These are phyloP conservation scores for Peniophora sp. DNA, from an alignment of 1,284 basidiomycete species.

Conservation along the genomic window DNA sequence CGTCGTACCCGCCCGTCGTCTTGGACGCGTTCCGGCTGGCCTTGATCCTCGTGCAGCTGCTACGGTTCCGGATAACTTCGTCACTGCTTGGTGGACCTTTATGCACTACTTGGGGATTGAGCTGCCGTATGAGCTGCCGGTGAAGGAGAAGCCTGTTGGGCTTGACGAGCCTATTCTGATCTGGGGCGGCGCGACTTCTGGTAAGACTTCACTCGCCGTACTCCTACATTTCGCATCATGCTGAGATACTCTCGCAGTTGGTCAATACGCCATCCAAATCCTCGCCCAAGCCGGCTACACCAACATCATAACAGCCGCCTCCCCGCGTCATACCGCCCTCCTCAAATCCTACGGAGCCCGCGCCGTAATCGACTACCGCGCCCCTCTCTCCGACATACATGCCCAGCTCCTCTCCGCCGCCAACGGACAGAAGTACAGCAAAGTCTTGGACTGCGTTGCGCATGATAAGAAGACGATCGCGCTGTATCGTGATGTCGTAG, in stretches of 20 bases:
- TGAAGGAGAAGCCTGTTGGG: conserved; percentile 22
- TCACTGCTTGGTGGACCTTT: conserved; percentile 38
- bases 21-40: conserved; percentile 38
- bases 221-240: too few relatives aligned
- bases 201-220: neutral
- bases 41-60: conserved; percentile 33
- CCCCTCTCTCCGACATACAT: conserved; percentile 21
- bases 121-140: conserved; percentile 29
- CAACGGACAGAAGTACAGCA: conserved; percentile 26
- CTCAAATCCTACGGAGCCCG: conserved; percentile 41
- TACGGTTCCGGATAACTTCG: conserved; percentile 44
- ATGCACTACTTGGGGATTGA: conserved; percentile 29
- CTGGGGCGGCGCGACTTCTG: conserved; percentile 43
- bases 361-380: conserved; percentile 43
- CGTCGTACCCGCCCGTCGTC: conserved; percentile 21
- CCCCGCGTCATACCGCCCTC: conserved; percentile 35
- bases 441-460: conserved; percentile 37
- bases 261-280: conserved; percentile 49
- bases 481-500: conserved; percentile 24
- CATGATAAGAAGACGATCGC: conserved; percentile 28
- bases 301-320: conserved; percentile 44
- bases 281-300: conserved; percentile 44
- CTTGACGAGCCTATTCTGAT: conserved; percentile 36
- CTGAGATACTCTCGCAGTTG: too few relatives aligned
- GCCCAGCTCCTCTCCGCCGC: conserved; percentile 30